Conservation (phyloP, 148 eudicot species). For the Vaccinium macrocarpon region DNA sequence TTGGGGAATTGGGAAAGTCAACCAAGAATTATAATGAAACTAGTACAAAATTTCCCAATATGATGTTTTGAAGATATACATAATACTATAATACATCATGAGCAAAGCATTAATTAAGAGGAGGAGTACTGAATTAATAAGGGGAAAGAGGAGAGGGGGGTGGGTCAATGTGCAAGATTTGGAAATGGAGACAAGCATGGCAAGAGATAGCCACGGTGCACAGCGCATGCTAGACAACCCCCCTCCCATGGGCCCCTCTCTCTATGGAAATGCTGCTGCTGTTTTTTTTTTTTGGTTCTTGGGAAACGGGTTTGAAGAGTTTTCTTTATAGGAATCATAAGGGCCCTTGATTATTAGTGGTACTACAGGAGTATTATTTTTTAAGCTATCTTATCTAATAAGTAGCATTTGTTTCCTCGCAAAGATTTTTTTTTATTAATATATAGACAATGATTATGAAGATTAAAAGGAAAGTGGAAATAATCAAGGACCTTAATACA, state of each 20-base stretch:
- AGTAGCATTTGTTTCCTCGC: too few species aligned
- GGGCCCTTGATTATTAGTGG: not conserved
- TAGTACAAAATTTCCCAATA: not conserved
- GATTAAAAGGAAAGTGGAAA: too few species aligned
- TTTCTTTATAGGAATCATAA: not conserved
- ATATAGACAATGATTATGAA: too few species aligned
- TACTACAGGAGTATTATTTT: not conserved
- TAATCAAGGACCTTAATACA: too few species aligned
- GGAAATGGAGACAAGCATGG: constrained; percentile 51
- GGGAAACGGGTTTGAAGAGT: not conserved
- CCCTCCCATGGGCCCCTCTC: constrained; percentile 36
- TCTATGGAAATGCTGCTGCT: not conserved
- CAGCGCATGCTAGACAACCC: constrained; percentile 66
- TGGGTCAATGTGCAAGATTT: not conserved
- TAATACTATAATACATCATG: not conserved
- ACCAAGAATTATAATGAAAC: not conserved
- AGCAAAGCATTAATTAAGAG: too few species aligned
- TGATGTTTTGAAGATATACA: not conserved
- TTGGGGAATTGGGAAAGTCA: not conserved
- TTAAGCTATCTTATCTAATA: not conserved
- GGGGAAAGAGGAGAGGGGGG: too few species aligned
- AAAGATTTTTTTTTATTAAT: too few species aligned
- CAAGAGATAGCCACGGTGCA: constrained; percentile 35
- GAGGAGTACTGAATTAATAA: too few species aligned
- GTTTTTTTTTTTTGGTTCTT: not conserved